phyloP scores from a whole-genome alignment of 2,329 filamentous ascomycete species.

The Calonectria pseudoturangicola region DNA sequence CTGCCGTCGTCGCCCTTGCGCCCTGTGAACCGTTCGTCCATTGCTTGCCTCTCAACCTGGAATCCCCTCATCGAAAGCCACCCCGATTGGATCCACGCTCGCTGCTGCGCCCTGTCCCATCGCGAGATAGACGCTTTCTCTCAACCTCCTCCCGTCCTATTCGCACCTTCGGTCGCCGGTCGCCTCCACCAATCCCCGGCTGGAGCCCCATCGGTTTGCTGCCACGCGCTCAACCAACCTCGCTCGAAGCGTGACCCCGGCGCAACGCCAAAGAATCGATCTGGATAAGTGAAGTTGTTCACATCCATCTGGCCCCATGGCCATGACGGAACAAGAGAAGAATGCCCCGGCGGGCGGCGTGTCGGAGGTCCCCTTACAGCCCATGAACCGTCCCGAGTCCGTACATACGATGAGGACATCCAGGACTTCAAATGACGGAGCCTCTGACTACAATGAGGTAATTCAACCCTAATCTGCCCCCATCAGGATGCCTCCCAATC shows the following conservation, averaged over 20 bases:
- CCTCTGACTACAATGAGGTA: constrained; percentile 55
- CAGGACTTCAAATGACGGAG: constrained; percentile 45
- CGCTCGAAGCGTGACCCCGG: constrained; percentile 36
- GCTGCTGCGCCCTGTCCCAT: not conserved
- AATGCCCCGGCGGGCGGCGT: constrained; percentile 45
- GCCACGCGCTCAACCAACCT: constrained; percentile 30
- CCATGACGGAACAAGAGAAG: constrained; percentile 59
- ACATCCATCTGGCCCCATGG: constrained; percentile 50
- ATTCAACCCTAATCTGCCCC: constrained; percentile 18
- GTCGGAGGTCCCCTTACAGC: constrained; percentile 45
- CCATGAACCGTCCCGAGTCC: constrained; percentile 41
- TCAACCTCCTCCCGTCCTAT: constrained; percentile 8
- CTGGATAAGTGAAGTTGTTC: constrained; percentile 48
- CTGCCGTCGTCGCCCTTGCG: not conserved
- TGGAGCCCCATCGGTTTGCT: constrained; percentile 3
- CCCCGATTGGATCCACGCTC: constrained; percentile 26
- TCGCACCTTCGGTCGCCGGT: not conserved
- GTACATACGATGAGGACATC: constrained; percentile 21
- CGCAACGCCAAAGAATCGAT: constrained; percentile 38
- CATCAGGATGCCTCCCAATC: constrained; percentile 7
- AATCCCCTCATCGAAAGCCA: not conserved
- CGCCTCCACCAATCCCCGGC: not conserved
- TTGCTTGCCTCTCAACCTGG: constrained; percentile 1
- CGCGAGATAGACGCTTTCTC: constrained; percentile 14
- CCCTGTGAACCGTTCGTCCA: not conserved